Base-by-base conservation (phyloP, 371 early-diverging fungal genomes). In the Lichtheimia hyalospora region DNA sequence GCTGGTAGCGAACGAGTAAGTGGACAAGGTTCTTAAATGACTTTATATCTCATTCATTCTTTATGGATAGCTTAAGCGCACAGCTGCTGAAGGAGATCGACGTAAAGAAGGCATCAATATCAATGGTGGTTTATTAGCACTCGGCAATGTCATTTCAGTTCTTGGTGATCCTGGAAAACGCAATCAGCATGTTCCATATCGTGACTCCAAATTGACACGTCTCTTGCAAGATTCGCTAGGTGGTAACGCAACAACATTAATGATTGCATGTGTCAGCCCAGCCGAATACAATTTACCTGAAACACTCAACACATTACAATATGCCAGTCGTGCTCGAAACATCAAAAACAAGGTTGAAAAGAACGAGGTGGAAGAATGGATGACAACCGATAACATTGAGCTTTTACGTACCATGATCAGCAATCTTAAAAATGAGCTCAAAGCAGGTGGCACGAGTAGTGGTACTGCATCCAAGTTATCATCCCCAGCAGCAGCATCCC, bases 131-230 rank as follows among this genome's bases (percentile, higher is more conserved):
- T 85, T 99, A 4, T 81, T 98, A 48, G 97, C 97, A 0, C 84
- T 99, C 14, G 99, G 99, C 62, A 99, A 99, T 67, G 99, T 99
- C 10, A 99, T 99, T 56, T 93, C 92, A 13, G 99, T 99, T 2
- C 80, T 99, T 16, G 94, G 92, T n/a, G 97, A 97, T 67, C 85
- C 91, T 40, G 71, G 84, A 49, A 78, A 88, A 62, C 65, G 66
- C 42, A 56, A 58, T 51, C 73, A 77, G 7, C 91, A 93, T 68
- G 86, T 99, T 5, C 99, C 99, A 3, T 99, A 95, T 68, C 87
- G 99, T 60, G 98, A 99, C 70, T 93, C 94, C 14, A 99, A 99
- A 71, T 85, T 99, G 20, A 99, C 99, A 0, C 88, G 87, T 23
- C 79, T 99, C 49, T 81, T 99, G 54, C 96, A 99, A 77, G 95